Conservation (phyloP, 306 rosid genomes). For the Lotus japonicus region DNA sequence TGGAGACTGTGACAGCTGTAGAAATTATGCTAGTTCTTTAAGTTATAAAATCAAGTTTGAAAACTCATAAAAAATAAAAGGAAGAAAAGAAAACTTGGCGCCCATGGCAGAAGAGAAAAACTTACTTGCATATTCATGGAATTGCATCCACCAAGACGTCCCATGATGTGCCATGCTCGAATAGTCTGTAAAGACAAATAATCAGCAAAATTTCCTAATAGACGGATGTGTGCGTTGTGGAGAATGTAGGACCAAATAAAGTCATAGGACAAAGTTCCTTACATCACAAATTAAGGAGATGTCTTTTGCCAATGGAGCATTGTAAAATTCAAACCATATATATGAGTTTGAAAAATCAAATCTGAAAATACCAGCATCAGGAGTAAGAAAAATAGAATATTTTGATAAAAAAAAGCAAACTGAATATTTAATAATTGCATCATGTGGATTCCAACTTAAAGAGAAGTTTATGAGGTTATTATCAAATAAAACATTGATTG, state of each 20-base stretch:
- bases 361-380: slow-evolving; percentile 38
- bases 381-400: slow-evolving; percentile 5
- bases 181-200: slow-evolving; percentile 45
- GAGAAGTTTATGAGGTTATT: neutral
- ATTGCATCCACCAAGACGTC: slow-evolving; percentile 93
- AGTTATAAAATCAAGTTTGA: slow-evolving; percentile 9
- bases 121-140: slow-evolving; percentile 92
- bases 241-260: neutral
- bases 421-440: slow-evolving; percentile 3
- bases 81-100: neutral
- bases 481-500: neutral
- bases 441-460: neutral
- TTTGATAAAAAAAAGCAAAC: neutral
- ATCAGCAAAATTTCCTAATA: slow-evolving; percentile 13
- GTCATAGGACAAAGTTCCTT: slow-evolving; percentile 32
- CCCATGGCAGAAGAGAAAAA: neutral
- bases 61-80: neutral
- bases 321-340: slow-evolving; percentile 87
- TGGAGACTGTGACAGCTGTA: slow-evolving; percentile 73
- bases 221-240: neutral
- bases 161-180: slow-evolving; percentile 86
- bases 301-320: slow-evolving; percentile 73
- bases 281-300: slow-evolving; percentile 68
- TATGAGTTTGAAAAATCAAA: slow-evolving; percentile 78
- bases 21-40: slow-evolving; percentile 9